Conservation (phyloP, 106 monocot genomes). For the Alisma plantagoaquatica region DNA sequence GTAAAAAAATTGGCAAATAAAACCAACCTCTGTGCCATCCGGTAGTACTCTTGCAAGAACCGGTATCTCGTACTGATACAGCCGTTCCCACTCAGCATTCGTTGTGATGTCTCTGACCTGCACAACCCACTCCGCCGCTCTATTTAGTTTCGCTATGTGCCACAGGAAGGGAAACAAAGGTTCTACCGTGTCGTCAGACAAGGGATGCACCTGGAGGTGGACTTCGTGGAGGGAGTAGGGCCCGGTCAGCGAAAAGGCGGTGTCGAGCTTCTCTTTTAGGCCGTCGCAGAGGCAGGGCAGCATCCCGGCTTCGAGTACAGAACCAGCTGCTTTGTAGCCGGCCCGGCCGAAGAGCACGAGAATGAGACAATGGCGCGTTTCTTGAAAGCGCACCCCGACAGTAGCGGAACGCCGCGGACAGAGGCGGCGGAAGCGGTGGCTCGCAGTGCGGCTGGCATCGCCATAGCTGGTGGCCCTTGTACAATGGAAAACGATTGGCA, state of each 20-base stretch:
- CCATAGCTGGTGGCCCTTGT: too few species aligned
- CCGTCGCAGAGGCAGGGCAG: slow-evolving; percentile 98
- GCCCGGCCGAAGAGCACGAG: slow-evolving; percentile 8
- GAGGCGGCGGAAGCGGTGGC: slow-evolving; percentile 22
- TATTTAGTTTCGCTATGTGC: background rate
- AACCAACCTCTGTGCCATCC: slow-evolving; percentile 86
- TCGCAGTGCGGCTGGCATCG: slow-evolving; percentile 11
- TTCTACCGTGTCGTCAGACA: too few species aligned
- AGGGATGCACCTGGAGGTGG: slow-evolving; percentile 42
- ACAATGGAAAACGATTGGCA: too few species aligned
- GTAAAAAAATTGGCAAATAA: too few species aligned
- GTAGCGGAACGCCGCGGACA: slow-evolving; percentile 5
- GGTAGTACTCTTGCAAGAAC: slow-evolving; percentile 62
- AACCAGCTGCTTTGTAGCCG: slow-evolving; percentile 34
- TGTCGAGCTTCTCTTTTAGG: slow-evolving; percentile 90
- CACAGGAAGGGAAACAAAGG: background rate
- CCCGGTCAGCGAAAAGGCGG: slow-evolving; percentile 56
- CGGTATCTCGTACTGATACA: slow-evolving; percentile 92
- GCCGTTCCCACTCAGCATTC: slow-evolving; percentile 81
- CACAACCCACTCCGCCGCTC: background rate
- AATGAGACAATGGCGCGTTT: background rate
- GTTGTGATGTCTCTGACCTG: slow-evolving; percentile 63
- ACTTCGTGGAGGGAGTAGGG: slow-evolving; percentile 44
- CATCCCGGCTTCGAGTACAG: slow-evolving; percentile 88
- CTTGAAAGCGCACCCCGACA: background rate